Conservation (phyloP, 768 basidiomycete genomes). For the Suillus sp. region DNA sequence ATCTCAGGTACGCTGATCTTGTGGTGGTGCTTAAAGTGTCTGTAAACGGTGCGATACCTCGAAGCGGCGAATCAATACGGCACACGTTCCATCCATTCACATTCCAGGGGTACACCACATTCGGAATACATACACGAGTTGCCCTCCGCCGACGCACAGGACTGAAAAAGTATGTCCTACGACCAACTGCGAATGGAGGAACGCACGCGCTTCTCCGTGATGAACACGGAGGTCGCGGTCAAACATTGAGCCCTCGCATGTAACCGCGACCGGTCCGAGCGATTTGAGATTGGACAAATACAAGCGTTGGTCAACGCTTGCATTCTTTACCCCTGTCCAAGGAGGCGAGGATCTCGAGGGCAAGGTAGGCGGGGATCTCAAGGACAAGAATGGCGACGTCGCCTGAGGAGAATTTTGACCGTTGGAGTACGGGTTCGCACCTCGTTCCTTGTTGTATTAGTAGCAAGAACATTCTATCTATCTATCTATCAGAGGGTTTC, state of each 20-base stretch:
- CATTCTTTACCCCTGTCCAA: neutral
- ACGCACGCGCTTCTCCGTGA: neutral
- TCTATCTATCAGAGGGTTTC: neutral
- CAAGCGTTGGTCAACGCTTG: neutral
- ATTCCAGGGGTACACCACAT: neutral
- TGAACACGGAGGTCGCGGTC: neutral
- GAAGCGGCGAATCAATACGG: neutral
- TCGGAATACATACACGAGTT: neutral
- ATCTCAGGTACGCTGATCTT: neutral
- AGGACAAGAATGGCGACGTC: neutral
- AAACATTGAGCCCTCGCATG: neutral
- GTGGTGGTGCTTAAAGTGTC: neutral
- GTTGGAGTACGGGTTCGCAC: neutral
- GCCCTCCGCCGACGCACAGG: neutral
- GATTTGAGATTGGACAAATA: slow-evolving; percentile 4
- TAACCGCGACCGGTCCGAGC: neutral
- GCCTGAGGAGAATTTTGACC: neutral
- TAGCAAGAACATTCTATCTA: neutral
- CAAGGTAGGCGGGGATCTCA: neutral
- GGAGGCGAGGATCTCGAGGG: no score
- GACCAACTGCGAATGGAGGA: neutral
- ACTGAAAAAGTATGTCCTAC: neutral
- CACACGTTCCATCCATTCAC: neutral
- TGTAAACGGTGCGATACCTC: neutral
- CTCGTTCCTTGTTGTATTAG: neutral